A percentile compares a stretch with the other conserved stretches of the same genome.
Evolutionary conservation across 768 basidiomycete genomes (phyloP).

Genomic region (Mrakia hoshinonis): DNA sequence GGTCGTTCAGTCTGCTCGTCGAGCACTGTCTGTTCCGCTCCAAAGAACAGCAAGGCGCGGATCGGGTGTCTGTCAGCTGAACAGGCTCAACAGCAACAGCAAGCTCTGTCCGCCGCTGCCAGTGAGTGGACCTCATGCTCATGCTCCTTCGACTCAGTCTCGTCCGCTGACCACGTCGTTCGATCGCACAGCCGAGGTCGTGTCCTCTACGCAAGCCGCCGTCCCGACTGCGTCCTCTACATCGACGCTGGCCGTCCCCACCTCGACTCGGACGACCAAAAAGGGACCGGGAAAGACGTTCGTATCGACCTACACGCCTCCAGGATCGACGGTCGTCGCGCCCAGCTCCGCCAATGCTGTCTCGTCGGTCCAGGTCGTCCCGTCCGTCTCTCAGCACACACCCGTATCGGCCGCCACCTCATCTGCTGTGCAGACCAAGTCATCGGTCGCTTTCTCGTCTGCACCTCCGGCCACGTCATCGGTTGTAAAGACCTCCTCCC

Average conservation of each 20-base stretch:
- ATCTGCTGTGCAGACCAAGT: too few species aligned
- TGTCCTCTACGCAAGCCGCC: not conserved
- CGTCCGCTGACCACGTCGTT: not conserved
- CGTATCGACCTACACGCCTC: not conserved
- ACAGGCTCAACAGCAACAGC: not conserved
- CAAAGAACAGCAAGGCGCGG: not conserved
- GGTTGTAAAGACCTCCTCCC: too few species aligned
- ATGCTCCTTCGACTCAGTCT: not conserved
- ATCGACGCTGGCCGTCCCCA: not conserved
- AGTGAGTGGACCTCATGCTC: not conserved
- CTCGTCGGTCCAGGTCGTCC: not conserved
- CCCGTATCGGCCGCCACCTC: too few species aligned
- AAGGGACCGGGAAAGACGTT: not conserved
- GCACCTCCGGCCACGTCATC: too few species aligned
- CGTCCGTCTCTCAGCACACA: not conserved
- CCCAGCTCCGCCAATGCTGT: not conserved
- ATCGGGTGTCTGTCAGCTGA: not conserved
- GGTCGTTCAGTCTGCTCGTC: not conserved
- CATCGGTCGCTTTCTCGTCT: too few species aligned
- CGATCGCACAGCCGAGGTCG: too few species aligned
- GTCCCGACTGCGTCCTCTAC: not conserved
- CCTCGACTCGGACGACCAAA: not conserved
- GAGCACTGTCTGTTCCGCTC: not conserved
- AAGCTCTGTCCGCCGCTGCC: not conserved
- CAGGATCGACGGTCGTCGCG: not conserved